Conservation (phyloP, 441 rosid species). For the Viola pubescens region DNA sequence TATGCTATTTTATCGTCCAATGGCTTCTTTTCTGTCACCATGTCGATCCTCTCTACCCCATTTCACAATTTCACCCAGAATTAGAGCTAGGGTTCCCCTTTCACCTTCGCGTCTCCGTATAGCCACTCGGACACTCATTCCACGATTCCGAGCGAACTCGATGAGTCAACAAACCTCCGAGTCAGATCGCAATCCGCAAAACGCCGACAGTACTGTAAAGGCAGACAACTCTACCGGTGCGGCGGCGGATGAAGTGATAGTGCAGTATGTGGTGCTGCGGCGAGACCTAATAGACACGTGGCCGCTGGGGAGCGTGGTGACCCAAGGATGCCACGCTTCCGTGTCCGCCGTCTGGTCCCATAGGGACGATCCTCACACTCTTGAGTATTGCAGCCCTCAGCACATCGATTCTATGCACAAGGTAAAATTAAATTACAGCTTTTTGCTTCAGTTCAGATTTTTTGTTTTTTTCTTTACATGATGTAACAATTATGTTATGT, state of each 20-base stretch:
- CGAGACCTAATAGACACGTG: constrained; percentile 78
- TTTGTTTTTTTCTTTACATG: not conserved
- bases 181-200: constrained; percentile 14
- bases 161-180: constrained; percentile 37
- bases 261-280: constrained; percentile 86
- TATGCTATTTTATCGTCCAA: not conserved
- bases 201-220: constrained; percentile 10
- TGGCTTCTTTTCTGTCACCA: not conserved
- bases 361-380: constrained; percentile 59
- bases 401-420: constrained; percentile 73
- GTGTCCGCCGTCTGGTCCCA: constrained; percentile 69
- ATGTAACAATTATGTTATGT: not conserved
- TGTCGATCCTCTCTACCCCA: constrained; percentile 4
- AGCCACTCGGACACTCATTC: constrained; percentile 4
- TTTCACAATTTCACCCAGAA: not conserved
- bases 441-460: not conserved
- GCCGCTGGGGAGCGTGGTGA: constrained; percentile 88
- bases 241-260: constrained; percentile 35
- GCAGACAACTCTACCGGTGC: constrained; percentile 15
- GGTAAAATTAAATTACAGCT: constrained; percentile 24
- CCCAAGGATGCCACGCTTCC: constrained; percentile 93
- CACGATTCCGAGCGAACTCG: constrained; percentile 10
- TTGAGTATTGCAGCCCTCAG: constrained; percentile 56
- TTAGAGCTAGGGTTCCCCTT: constrained; percentile 3
- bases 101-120: not conserved